A percentile compares a stretch with the other conserved stretches of the same genome.
Conservation (phyloP, 257 asterid genomes). For the Solanum dulcamara region DNA sequence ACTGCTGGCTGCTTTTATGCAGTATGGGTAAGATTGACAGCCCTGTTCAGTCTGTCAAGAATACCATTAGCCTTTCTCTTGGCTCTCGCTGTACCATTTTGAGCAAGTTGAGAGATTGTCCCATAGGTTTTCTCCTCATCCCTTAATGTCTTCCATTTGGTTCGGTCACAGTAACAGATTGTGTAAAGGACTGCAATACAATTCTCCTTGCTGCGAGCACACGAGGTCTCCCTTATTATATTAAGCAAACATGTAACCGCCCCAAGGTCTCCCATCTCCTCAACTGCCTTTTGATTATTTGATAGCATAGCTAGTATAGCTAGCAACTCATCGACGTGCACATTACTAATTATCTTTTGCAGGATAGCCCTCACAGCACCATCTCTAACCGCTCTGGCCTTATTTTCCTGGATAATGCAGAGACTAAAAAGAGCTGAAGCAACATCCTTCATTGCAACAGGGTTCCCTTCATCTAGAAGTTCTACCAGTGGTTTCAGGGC, state of each 20-base stretch:
- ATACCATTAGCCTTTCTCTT: constrained; percentile 74
- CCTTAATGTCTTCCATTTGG: constrained; percentile 60
- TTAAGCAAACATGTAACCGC: constrained; percentile 62
- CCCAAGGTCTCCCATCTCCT: constrained; percentile 56
- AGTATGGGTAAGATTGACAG: constrained; percentile 43
- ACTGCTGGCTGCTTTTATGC: constrained; percentile 31
- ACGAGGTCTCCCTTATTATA: constrained; percentile 45
- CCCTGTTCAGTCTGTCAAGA: constrained; percentile 57
- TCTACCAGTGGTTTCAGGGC: constrained; percentile 58
- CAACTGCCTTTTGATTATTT: constrained; percentile 46
- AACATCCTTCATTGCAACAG: constrained; percentile 57
- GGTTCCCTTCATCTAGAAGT: constrained; percentile 63
- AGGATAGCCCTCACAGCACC: constrained; percentile 60
- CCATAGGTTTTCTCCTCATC: constrained; percentile 50
- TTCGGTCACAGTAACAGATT: constrained; percentile 49
- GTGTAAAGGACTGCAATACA: constrained; percentile 49
- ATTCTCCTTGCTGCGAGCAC: constrained; percentile 60
- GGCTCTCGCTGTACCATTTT: constrained; percentile 74
- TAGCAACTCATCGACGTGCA: constrained; percentile 56
- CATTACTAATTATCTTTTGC: constrained; percentile 34
- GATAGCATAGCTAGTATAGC: constrained; percentile 84
- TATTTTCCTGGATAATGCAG: constrained; percentile 69
- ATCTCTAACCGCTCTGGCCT: constrained; percentile 59
- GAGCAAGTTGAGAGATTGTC: constrained; percentile 54
- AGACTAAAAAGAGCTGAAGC: constrained; percentile 77